These are phyloP conservation scores for Coemansia sp. DNA, from an alignment of 192 early-diverging fungal species.

Conservation along the genomic window DNA sequence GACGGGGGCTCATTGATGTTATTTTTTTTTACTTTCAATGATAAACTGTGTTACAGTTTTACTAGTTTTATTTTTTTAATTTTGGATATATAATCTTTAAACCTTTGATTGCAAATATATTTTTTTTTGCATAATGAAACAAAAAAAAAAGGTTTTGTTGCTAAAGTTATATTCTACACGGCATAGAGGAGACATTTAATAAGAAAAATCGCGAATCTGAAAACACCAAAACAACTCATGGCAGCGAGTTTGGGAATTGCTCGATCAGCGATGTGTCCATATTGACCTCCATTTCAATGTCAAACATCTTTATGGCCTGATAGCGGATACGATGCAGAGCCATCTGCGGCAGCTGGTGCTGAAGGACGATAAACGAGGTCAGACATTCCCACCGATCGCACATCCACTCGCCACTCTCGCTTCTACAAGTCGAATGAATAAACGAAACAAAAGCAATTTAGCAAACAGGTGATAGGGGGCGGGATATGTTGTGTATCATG, in stretches of 20 bases:
- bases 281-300: constrained; percentile 47
- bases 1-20: no score
- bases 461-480: not conserved
- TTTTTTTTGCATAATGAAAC: no score
- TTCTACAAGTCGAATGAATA: constrained; percentile 4
- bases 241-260: constrained; percentile 12
- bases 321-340: constrained; percentile 50
- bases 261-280: constrained; percentile 49
- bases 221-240: not conserved
- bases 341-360: constrained; percentile 42
- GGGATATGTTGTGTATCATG: constrained; percentile 1
- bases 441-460: constrained; percentile 3
- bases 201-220: not conserved
- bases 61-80: no score
- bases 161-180: constrained; percentile 3
- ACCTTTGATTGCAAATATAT: no score
- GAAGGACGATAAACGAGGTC: constrained; percentile 47
- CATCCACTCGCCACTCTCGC: constrained; percentile 52
- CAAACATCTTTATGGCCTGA: constrained; percentile 41
- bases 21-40: constrained; percentile 5
- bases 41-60: not conserved
- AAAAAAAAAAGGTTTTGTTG: not conserved
- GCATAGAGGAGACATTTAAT: not conserved
- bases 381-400: constrained; percentile 49
- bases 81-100: no score